Evolutionary conservation across 352 stramenopile genomes (phyloP).

Genomic region (Vaucheria bursata): DNA sequence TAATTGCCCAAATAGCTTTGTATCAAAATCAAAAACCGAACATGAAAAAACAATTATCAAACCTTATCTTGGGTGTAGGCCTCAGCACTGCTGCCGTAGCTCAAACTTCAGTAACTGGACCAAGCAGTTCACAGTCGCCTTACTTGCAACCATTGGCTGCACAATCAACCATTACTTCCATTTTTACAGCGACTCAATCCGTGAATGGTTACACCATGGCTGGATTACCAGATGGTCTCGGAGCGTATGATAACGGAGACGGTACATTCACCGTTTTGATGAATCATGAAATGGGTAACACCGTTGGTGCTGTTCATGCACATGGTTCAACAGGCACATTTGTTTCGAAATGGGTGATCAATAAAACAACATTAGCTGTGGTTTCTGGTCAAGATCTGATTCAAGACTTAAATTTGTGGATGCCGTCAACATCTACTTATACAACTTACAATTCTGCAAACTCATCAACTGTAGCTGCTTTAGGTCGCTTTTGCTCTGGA

Average conservation of each 20-base stretch:
- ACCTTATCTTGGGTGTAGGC: not conserved
- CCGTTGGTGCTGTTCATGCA: not conserved
- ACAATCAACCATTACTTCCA: not conserved
- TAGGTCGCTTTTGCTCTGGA: not conserved
- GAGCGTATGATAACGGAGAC: not conserved
- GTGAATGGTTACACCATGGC: not conserved
- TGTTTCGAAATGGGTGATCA: constrained; percentile 4
- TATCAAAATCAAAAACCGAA: not conserved
- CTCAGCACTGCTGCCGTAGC: not conserved
- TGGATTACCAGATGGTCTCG: not conserved
- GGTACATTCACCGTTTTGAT: not conserved
- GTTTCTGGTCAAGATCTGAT: not conserved
- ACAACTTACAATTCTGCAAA: not conserved
- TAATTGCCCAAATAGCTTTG: not conserved
- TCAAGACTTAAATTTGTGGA: not conserved
- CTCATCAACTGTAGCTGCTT: not conserved
- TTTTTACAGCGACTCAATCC: not conserved
- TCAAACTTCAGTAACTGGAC: not conserved
- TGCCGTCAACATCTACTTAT: not conserved
- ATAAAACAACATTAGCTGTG: not conserved
- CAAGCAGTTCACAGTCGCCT: not conserved
- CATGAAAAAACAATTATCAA: not conserved
- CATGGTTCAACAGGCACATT: not conserved
- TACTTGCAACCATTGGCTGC: not conserved
- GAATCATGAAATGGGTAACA: not conserved